A percentile compares a stretch with the other conserved stretches of the same genome.
Evolutionary conservation across 1,139 yeast species (phyloP).

Genomic region (Nakaseomyces bracarensis): DNA sequence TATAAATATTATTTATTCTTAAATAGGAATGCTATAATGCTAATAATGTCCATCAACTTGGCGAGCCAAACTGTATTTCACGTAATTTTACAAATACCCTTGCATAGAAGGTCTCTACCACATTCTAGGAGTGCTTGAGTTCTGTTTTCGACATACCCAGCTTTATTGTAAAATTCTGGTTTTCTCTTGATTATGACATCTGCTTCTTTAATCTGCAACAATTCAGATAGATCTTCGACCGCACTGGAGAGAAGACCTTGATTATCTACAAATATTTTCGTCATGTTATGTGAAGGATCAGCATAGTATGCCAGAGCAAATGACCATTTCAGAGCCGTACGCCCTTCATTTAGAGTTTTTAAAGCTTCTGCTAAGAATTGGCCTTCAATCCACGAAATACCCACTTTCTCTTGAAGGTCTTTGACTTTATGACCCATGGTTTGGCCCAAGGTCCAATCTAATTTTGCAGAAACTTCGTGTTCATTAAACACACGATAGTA

Average conservation of each 20-base stretch:
- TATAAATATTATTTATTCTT: conserved; percentile 4
- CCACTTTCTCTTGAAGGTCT: conserved; percentile 51
- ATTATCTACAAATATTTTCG: conserved; percentile 60
- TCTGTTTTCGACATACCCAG: conserved; percentile 41
- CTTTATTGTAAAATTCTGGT: conserved; percentile 42
- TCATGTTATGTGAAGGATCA: conserved; percentile 39
- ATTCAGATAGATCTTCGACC: conserved; percentile 70
- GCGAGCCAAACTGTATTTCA: too few species aligned
- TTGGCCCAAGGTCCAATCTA: conserved; percentile 57
- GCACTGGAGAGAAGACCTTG: conserved; percentile 65
- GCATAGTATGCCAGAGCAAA: conserved; percentile 75
- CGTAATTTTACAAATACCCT: conserved; percentile 29
- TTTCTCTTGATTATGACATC: conserved; percentile 43
- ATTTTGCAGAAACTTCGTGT: conserved; percentile 70
- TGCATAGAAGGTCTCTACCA: conserved; percentile 39
- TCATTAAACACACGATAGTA: conserved; percentile 68
- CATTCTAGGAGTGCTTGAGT: conserved; percentile 45
- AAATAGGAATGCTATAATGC: conserved; percentile 2
- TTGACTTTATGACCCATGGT: conserved; percentile 59
- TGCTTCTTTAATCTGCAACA: conserved; percentile 56
- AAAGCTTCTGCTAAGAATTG: conserved; percentile 75
- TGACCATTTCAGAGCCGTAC: conserved; percentile 84
- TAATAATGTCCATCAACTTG: background rate
- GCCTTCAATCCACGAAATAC: conserved; percentile 83
- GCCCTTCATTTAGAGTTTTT: conserved; percentile 52